Evolutionary conservation across 257 asterid species (phyloP).

Genomic region (Solanum appendiculatum): DNA sequence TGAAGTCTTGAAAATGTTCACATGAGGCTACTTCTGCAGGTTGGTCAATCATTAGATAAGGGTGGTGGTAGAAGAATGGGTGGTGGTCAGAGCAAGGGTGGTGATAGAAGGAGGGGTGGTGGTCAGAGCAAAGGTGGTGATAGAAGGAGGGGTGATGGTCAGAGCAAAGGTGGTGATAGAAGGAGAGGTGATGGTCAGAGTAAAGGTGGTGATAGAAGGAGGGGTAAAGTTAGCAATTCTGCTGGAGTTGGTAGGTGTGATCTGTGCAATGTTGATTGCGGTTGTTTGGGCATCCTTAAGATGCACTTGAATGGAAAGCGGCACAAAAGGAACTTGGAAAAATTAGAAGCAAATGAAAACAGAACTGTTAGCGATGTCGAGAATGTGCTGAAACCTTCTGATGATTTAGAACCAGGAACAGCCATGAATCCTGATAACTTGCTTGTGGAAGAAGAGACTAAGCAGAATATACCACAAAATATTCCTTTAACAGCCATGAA

Average conservation of each 20-base stretch:
- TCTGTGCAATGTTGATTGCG: slow-evolving; percentile 12
- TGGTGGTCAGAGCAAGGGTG: not conserved
- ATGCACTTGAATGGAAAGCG: slow-evolving; percentile 20
- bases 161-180: not conserved
- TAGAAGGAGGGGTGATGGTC: not conserved
- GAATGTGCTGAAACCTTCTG: not conserved
- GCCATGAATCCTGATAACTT: not conserved
- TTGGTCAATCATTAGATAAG: not conserved
- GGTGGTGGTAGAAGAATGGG: not conserved
- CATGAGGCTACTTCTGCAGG: slow-evolving; percentile 5
- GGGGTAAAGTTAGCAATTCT: not conserved
- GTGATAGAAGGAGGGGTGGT: not conserved
- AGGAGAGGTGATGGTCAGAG: not conserved
- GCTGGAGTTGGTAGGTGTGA: slow-evolving; percentile 13
- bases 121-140: not conserved
- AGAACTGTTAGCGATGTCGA: not conserved
- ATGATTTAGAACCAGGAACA: not conserved
- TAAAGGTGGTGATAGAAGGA: not conserved
- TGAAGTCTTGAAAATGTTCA: not conserved
- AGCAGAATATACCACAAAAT: not conserved
- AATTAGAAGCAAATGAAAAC: not conserved
- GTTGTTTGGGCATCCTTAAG: slow-evolving; percentile 7
- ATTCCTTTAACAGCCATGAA: not conserved
- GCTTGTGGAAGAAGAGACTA: not conserved
- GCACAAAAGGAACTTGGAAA: slow-evolving; percentile 14